Evolutionary conservation across 2,329 filamentous ascomycete genomes (phyloP).

Genomic region (Pseudocercospora vitis): DNA sequence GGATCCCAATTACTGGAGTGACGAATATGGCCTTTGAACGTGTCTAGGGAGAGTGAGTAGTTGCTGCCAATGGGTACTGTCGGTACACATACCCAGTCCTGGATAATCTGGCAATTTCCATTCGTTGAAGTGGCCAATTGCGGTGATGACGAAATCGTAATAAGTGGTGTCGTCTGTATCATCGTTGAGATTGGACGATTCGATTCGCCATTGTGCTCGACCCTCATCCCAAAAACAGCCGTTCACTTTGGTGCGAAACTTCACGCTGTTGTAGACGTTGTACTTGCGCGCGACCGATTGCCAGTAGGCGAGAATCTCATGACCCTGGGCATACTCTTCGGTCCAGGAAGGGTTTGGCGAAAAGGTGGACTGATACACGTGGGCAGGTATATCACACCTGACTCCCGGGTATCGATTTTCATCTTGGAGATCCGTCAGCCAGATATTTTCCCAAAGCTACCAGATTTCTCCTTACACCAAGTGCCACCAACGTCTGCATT

Average conservation of each 20-base stretch:
- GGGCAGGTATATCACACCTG: constrained; percentile 66
- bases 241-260: constrained; percentile 57
- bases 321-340: constrained; percentile 65
- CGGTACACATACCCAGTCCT: constrained; percentile 26
- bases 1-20: constrained; percentile 44
- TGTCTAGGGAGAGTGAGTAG: constrained; percentile 43
- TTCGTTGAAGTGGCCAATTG: constrained; percentile 65
- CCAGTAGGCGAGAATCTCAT: constrained; percentile 68
- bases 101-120: constrained; percentile 64
- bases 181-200: constrained; percentile 44
- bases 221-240: constrained; percentile 57
- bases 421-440: constrained; percentile 21
- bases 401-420: constrained; percentile 25
- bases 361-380: constrained; percentile 70
- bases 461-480: constrained; percentile 41
- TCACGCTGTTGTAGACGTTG: constrained; percentile 60
- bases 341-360: constrained; percentile 68
- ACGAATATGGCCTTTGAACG: constrained; percentile 40
- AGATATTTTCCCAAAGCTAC: not conserved
- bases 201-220: constrained; percentile 58
- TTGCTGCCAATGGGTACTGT: not conserved
- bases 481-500: constrained; percentile 61
- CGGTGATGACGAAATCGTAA: constrained; percentile 62
- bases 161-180: constrained; percentile 40
- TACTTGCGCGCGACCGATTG: constrained; percentile 62